Evolutionary conservation across 768 basidiomycete genomes (phyloP).

Genomic region (Saitozyma sp.): DNA sequence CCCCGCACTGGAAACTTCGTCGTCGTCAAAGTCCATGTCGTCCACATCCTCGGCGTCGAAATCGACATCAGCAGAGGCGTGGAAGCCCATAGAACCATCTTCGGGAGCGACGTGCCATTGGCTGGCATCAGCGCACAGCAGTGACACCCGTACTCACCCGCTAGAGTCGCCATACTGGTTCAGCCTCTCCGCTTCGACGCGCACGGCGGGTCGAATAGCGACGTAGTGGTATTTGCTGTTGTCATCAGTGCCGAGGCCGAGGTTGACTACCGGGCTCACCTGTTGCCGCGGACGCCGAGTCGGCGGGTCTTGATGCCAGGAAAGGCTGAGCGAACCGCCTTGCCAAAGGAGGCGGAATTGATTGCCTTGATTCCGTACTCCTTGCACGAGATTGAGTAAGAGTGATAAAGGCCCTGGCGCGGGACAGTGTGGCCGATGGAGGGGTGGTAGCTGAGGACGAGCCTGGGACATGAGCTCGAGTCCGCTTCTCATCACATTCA

Average conservation of each 20-base stretch:
- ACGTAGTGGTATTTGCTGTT: constrained; percentile 81
- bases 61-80: constrained; percentile 64
- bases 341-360: constrained; percentile 92
- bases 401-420: constrained; percentile 89
- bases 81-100: constrained; percentile 68
- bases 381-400: constrained; percentile 85
- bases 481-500: constrained; percentile 5
- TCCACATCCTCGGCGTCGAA: constrained; percentile 74
- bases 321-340: constrained; percentile 89
- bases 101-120: constrained; percentile 58
- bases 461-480: constrained; percentile 14
- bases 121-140: constrained; percentile 41
- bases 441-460: constrained; percentile 27
- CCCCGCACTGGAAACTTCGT: constrained; percentile 53
- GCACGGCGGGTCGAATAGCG: constrained; percentile 29
- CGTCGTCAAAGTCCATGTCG: constrained; percentile 60
- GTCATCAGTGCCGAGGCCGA: constrained; percentile 3
- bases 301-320: constrained; percentile 93
- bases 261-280: constrained; percentile 10
- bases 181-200: constrained; percentile 43
- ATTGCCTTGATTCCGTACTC: constrained; percentile 91
- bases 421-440: constrained; percentile 65
- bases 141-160: constrained; percentile 44
- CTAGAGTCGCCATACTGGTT: constrained; percentile 43
- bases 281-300: constrained; percentile 82